phyloP scores from a whole-genome alignment of 225 moss, liverwort and hornwort species.

The Marchantia polymorpha region DNA sequence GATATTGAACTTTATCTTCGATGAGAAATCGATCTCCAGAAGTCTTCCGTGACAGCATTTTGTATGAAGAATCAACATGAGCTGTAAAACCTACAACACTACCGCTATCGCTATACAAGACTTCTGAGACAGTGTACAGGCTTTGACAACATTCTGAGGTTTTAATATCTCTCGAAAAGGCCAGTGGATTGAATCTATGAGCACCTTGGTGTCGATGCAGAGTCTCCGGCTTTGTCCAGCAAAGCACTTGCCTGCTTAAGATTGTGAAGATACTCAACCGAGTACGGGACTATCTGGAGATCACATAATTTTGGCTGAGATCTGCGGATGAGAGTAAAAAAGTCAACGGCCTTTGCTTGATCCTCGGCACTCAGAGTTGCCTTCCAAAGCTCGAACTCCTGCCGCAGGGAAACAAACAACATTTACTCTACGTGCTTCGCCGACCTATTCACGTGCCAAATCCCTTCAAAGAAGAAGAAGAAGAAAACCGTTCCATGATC shows the following conservation, averaged over 20 bases:
- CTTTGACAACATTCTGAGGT: background rate
- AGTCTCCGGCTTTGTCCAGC: constrained; percentile 81
- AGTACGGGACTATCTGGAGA: constrained; percentile 68
- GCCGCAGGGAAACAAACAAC: constrained; percentile 1
- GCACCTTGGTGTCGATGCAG: constrained; percentile 81
- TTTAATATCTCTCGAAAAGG: background rate
- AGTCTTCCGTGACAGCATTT: no score
- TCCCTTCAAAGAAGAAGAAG: background rate
- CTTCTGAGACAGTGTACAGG: background rate
- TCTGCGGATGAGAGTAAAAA: constrained; percentile 82
- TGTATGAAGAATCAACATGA: no score
- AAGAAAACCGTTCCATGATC: background rate
- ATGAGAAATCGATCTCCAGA: no score
- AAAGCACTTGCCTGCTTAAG: constrained; percentile 62
- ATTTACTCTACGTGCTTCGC: background rate
- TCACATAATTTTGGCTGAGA: constrained; percentile 54
- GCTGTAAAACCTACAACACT: no score
- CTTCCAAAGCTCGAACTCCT: constrained; percentile 91
- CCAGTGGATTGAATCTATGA: background rate
- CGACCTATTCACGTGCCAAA: background rate
- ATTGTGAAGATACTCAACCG: constrained; percentile 54
- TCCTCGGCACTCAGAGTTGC: constrained; percentile 57
- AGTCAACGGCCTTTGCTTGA: constrained; percentile 64
- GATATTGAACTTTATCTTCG: background rate
- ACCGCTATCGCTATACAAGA: background rate